phyloP scores from a whole-genome alignment of 257 asterid species.

The Linderniella brevidens region DNA sequence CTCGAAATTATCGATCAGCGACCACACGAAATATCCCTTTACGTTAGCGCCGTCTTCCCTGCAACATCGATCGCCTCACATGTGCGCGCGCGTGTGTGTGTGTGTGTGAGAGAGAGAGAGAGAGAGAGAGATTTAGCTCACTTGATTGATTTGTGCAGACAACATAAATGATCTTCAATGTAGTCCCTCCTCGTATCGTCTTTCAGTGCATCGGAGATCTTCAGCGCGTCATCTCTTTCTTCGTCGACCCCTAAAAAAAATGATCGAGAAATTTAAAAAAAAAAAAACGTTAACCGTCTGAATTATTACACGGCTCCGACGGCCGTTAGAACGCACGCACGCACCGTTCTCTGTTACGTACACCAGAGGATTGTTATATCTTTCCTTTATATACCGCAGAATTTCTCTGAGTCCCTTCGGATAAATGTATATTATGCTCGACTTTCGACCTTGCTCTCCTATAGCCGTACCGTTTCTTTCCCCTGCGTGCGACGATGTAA shows the following conservation, averaged over 20 bases:
- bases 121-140: conserved; percentile 12
- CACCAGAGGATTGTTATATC: conserved; percentile 17
- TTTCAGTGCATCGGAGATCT: conserved; percentile 4
- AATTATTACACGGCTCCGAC: not conserved
- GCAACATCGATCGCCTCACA: not conserved
- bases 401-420: conserved; percentile 26
- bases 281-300: not conserved
- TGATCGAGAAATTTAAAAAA: too few species aligned
- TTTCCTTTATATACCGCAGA: conserved; percentile 11
- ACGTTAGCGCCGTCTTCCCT: conserved; percentile 22
- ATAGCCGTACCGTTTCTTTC: not conserved
- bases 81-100: not conserved
- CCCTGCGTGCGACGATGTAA: conserved; percentile 5
- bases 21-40: conserved; percentile 37
- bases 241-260: conserved; percentile 20
- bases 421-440: conserved; percentile 15
- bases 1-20: conserved; percentile 24
- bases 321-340: too few species aligned
- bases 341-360: conserved; percentile 25
- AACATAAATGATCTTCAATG: conserved; percentile 24
- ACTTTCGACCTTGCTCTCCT: conserved; percentile 12
- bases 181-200: conserved; percentile 16
- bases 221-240: conserved; percentile 9
- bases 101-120: not conserved
- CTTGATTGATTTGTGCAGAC: conserved; percentile 25